Evolutionary conservation across 352 stramenopile species (phyloP), one percentile per base, ranked within the genome.

Genomic region (Globisporangium mamillatum): DNA sequence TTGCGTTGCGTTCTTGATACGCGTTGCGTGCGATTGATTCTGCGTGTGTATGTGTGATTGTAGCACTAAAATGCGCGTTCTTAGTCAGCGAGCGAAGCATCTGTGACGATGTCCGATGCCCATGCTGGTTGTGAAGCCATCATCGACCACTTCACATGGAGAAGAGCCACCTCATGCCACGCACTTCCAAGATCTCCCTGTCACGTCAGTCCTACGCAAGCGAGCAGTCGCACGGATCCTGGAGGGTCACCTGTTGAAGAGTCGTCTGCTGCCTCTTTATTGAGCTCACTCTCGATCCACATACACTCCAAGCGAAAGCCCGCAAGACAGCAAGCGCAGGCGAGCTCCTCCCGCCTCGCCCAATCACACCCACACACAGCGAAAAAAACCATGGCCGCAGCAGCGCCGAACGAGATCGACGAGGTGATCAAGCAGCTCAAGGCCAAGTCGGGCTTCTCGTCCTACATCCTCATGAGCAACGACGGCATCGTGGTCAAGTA

Each of bases 401-500:
- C 84, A n/a, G 83, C 84, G 29, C 82, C 84, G 32, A 98, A 97
- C 64, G 91, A 97, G 78, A 92, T 97, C 56, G 92, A 98, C 68
- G 91, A 98, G 73, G 86, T 89, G 60, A 92, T 97, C 70, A 96
- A 97, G 75, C 87, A 95, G 70, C 83, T 97, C 72, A 98, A 97
- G 78, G 89, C 76, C 73, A 97, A 96, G 75, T 74, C 85, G 20
- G 92, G 90, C 60, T 97, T 98, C 71, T 82, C 81, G 63, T 85
- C 84, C 57, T 98, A 97, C 74, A 81, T 97, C 48, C 81, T 98
- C 71, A 95, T 97, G 84, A 98, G 94, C 82, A 97, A 97, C 69
- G 91, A 98, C 69, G 92, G 92, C 63, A 97, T 98, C 67, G 88
- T 98, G 16, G 92, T 98, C 79, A 94, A 96, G 77, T 95, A 93